phyloP scores from a whole-genome alignment of 2,329 filamentous ascomycete genomes.

The Aspergillus sp. region DNA sequence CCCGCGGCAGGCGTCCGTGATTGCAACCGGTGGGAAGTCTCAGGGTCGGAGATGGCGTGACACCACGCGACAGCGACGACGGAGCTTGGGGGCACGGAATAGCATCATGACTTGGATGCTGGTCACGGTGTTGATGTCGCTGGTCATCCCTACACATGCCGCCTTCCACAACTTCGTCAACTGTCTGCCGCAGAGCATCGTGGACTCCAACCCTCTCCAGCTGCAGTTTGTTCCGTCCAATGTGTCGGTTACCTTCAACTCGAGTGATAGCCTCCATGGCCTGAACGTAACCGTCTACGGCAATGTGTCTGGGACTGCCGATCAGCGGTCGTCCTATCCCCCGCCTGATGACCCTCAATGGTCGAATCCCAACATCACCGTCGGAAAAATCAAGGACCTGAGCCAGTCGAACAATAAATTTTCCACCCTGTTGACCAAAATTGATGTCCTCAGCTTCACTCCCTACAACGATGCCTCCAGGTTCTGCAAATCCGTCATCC shows the following conservation, averaged over 20 bases:
- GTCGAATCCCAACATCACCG: conserved; percentile 49
- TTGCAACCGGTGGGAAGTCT: conserved; percentile 4
- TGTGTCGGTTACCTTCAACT: conserved; percentile 66
- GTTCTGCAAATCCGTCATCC: conserved; percentile 57
- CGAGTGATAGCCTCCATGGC: conserved; percentile 49
- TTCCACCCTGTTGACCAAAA: conserved; percentile 63
- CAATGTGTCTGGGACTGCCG: conserved; percentile 70
- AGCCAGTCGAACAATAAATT: conserved; percentile 50
- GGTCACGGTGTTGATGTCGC: conserved; percentile 14
- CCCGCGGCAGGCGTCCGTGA: conserved; percentile 6
- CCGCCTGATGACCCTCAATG: conserved; percentile 50
- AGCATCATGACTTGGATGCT: conserved; percentile 10
- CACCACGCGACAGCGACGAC: conserved; percentile 14
- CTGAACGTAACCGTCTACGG: conserved; percentile 77
- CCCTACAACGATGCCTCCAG: conserved; percentile 49
- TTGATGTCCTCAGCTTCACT: conserved; percentile 69
- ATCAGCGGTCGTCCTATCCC: conserved; percentile 46
- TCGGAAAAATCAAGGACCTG: conserved; percentile 68
- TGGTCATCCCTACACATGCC: conserved; percentile 43
- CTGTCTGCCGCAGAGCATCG: conserved; percentile 56
- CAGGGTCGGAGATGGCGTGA: conserved; percentile 14
- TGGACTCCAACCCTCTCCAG: conserved; percentile 49
- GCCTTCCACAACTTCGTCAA: conserved; percentile 73
- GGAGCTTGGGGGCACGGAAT: conserved; percentile 5
- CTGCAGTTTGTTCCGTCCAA: conserved; percentile 73